Base-by-base conservation (phyloP, 495 filamentous ascomycete species). In the Penicillium simplicissimum region DNA sequence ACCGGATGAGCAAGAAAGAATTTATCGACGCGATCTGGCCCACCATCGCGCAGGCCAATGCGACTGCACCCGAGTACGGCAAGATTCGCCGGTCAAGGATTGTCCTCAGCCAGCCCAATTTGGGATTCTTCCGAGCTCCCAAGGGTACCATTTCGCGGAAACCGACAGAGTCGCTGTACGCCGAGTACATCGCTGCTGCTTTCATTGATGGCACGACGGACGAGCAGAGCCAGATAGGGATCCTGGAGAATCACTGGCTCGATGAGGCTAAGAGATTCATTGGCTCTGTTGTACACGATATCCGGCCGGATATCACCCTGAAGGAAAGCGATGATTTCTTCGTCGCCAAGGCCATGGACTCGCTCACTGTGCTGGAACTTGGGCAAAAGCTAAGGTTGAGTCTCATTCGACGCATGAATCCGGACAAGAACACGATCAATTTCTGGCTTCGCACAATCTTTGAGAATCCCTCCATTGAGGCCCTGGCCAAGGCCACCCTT, bases 21-120 rank as follows among this genome's bases (percentile, higher is more conserved):
- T 58, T 69, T 8, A 51, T 68, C 10, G 68, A 71, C 40, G 49
- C 60, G 15, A 71, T 71, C 14, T 73, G 65, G 68, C 66, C 70
- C 13, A 55, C 54, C 2, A 48, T 72, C 21, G 57, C 59, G 11
- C 13, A 65, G 53, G 70, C 65, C 11, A 72, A 71, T 49, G 23
- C 48, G 10, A 61, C 55, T 37, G 63, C 64, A 10, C 66, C 66
- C 28, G 56, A 52, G 33, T 57, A 69, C 52, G 66, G 66, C 60
- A 66, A 67, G 31, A 60, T 73, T 51, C 48, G 63, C 5, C 60
- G 63, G 15, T 61, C 59, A 10, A 54, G 63, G 34, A 66, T 66
- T 35, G 17, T 60, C n/a, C 58, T 64, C 28, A 60, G 62, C n/a
- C 57, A 64, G 15, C 62, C 62, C 0, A 64, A 64, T 21, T 37